phyloP scores from a whole-genome alignment of 768 basidiomycete species.

The Mycena sanguinolenta region DNA sequence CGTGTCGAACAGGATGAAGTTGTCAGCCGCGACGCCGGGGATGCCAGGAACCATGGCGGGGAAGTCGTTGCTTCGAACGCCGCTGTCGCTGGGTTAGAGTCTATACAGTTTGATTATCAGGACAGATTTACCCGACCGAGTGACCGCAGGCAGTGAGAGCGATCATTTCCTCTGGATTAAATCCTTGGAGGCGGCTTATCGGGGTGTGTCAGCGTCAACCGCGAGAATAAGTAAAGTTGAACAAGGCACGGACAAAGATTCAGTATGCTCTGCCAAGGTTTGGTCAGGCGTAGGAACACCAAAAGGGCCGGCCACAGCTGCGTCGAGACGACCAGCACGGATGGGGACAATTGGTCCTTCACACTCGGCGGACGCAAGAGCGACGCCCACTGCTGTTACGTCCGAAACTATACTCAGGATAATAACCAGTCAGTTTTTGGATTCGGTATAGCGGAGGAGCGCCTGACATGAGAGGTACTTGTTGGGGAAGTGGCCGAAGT shows the following conservation, averaged over 20 bases:
- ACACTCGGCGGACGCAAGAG: constrained; percentile 26
- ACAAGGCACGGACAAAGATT: constrained; percentile 26
- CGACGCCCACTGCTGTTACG: constrained; percentile 28
- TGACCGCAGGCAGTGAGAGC: constrained; percentile 30
- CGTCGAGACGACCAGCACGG: constrained; percentile 27
- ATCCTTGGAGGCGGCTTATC: constrained; percentile 28
- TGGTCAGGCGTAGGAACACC: constrained; percentile 26
- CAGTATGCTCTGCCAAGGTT: constrained; percentile 22
- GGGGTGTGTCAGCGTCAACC: constrained; percentile 8
- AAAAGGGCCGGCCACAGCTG: constrained; percentile 19
- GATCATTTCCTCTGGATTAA: constrained; percentile 29
- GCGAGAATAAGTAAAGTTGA: constrained; percentile 6
- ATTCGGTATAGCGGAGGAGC: not conserved
- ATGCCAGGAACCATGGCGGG: constrained; percentile 27
- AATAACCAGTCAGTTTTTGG: constrained; percentile 1
- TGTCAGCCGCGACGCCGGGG: constrained; percentile 16
- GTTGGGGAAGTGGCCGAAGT: constrained; percentile 29
- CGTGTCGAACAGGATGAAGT: constrained; percentile 50
- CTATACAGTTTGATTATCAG: not conserved
- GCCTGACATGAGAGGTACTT: constrained; percentile 28
- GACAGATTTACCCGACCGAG: constrained; percentile 24
- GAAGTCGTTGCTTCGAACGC: constrained; percentile 30
- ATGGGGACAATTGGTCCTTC: constrained; percentile 27
- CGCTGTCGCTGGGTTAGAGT: constrained; percentile 11
- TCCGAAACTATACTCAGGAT: constrained; percentile 23